Evolutionary conservation across 768 basidiomycete species (phyloP).

Genomic region (Heimioporus sp.): DNA sequence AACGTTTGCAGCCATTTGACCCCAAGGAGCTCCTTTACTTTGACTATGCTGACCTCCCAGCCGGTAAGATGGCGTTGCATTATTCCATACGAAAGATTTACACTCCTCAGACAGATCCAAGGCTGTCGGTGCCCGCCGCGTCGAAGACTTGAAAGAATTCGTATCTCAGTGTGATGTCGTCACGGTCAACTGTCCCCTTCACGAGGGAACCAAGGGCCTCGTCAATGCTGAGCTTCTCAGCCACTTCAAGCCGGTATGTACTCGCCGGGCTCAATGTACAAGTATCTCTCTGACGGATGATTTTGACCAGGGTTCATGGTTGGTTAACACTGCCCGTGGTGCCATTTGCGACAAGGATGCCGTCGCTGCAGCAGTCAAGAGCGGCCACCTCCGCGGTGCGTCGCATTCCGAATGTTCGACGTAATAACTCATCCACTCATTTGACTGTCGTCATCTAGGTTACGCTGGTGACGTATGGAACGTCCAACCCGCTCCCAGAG

Average conservation of each 20-base stretch:
- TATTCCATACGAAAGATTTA: background rate
- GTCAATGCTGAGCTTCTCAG: constrained; percentile 77
- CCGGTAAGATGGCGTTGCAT: constrained; percentile 34
- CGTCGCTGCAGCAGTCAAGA: constrained; percentile 69
- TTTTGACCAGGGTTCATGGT: constrained; percentile 68
- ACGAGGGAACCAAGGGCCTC: constrained; percentile 77
- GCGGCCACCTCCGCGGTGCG: constrained; percentile 66
- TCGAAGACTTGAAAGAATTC: constrained; percentile 69
- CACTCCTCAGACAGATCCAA: constrained; percentile 53
- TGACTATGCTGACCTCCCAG: constrained; percentile 72
- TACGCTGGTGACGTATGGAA: constrained; percentile 73
- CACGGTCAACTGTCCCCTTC: constrained; percentile 81
- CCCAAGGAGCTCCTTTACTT: constrained; percentile 88
- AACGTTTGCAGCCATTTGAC: constrained; percentile 77
- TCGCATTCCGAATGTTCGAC: background rate
- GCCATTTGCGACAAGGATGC: constrained; percentile 85
- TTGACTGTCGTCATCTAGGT: background rate
- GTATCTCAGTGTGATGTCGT: constrained; percentile 69
- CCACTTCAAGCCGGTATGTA: constrained; percentile 61
- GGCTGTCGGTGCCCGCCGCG: constrained; percentile 64
- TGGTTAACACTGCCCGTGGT: constrained; percentile 90
- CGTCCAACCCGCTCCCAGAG: constrained; percentile 79
- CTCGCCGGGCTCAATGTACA: background rate
- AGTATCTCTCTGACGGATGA: background rate
- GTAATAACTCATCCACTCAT: background rate